Conservation (phyloP, 75 land plant genomes). For the Pinus albicaulis region DNA sequence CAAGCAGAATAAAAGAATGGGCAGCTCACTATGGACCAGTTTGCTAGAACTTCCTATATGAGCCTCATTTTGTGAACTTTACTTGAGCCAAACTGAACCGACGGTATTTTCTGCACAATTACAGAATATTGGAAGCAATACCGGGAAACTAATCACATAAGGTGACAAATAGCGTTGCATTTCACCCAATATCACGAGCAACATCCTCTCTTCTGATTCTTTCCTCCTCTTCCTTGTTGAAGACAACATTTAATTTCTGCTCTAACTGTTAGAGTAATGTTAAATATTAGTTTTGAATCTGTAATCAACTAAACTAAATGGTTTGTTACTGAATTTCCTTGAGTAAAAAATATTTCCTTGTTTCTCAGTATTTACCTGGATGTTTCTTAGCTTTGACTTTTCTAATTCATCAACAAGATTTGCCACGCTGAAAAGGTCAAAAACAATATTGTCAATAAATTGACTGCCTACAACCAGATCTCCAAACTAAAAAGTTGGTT, state of each 20-base stretch:
- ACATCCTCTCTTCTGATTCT: slow-evolving; percentile 37
- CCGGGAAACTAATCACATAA: neutral
- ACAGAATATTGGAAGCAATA: neutral
- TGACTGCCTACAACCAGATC: neutral
- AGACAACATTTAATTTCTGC: slow-evolving; percentile 35
- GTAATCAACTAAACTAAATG: slow-evolving; percentile 5
- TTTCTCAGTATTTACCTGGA: slow-evolving; percentile 20
- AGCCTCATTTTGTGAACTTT: neutral
- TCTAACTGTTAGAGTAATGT: slow-evolving; percentile 18
- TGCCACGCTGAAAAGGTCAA: slow-evolving; percentile 16
- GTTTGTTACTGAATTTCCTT: neutral
- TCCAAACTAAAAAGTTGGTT: neutral
- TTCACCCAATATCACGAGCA: slow-evolving; percentile 32
- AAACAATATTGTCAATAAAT: neutral
- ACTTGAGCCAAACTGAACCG: neutral
- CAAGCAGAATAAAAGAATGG: slow-evolving; percentile 9
- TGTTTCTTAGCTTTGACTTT: slow-evolving; percentile 28
- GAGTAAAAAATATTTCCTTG: neutral
- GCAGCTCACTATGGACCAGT: neutral
- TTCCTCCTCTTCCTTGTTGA: slow-evolving; percentile 45
- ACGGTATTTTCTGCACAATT: neutral
- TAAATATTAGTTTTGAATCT: neutral
- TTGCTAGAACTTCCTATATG: neutral
- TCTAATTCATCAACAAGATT: slow-evolving; percentile 34
- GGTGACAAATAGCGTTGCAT: neutral